Conservation (phyloP, 1,284 basidiomycete genomes). For the Marasmius sp. region DNA sequence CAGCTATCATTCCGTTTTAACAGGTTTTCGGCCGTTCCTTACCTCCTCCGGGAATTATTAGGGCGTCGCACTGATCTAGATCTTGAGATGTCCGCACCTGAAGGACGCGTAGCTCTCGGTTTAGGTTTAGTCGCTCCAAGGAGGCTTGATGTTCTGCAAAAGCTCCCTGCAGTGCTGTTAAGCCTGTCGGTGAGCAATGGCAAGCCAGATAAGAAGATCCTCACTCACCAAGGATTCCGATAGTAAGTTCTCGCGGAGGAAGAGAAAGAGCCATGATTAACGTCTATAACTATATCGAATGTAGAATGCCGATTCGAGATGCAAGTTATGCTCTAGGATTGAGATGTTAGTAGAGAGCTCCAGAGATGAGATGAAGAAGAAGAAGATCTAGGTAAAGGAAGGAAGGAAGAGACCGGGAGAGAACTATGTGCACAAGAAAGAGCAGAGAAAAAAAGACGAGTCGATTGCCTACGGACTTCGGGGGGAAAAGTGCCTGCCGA, state of each 20-base stretch:
- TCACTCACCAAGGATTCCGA: constrained; percentile 41
- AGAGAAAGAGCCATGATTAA: neutral
- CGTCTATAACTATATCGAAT: neutral
- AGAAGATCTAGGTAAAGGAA: too few species aligned
- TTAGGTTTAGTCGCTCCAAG: constrained; percentile 56
- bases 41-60: constrained; percentile 93
- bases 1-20: neutral
- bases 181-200: neutral
- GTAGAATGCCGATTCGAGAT: too few species aligned
- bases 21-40: constrained; percentile 15
- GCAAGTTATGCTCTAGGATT: too few species aligned
- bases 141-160: constrained; percentile 86
- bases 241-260: constrained; percentile 18
- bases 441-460: too few species aligned
- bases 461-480: too few species aligned
- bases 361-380: too few species aligned
- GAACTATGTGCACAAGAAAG: too few species aligned
- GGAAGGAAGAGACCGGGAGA: too few species aligned
- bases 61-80: constrained; percentile 75
- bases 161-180: constrained; percentile 86
- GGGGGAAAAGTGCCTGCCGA: too few species aligned
- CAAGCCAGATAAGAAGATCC: neutral
- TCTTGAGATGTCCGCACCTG: constrained; percentile 80
- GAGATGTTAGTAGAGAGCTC: too few species aligned
- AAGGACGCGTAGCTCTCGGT: constrained; percentile 47